Conservation (phyloP, 108 stramenopile genomes). For the Fistulifera pelliculosa region DNA sequence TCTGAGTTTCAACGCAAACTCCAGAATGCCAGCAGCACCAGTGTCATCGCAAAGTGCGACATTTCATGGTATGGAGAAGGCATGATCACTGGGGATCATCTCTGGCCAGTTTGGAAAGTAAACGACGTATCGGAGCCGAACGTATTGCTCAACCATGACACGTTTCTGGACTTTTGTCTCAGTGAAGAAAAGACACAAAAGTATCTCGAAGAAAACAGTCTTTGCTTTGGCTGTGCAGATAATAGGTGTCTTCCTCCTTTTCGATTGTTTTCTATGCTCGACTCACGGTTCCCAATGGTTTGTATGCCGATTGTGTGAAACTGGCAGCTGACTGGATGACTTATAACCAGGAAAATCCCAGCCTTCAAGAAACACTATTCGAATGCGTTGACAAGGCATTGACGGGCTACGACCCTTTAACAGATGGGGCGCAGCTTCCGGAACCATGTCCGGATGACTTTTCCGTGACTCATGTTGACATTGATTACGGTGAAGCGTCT, state of each 20-base stretch:
- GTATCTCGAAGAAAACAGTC: slow-evolving; percentile 21
- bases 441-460: slow-evolving; percentile 29
- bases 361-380: slow-evolving; percentile 8
- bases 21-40: too few relatives aligned
- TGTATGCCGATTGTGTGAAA: slow-evolving; percentile 23
- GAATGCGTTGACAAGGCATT: slow-evolving; percentile 18
- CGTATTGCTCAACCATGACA: slow-evolving; percentile 10
- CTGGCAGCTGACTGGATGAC: slow-evolving; percentile 22
- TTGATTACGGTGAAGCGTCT: slow-evolving; percentile 15
- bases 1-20: too few relatives aligned
- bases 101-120: slow-evolving; percentile 24
- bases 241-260: slow-evolving; percentile 29
- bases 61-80: slow-evolving; percentile 13
- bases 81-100: slow-evolving; percentile 4
- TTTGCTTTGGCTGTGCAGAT: slow-evolving; percentile 21
- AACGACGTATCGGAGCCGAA: slow-evolving; percentile 11
- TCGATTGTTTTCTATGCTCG: slow-evolving; percentile 35
- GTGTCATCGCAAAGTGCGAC: slow-evolving; percentile 19
- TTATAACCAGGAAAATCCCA: slow-evolving; percentile 10
- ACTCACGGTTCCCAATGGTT: slow-evolving; percentile 17
- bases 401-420: slow-evolving; percentile 2
- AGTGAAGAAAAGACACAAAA: slow-evolving; percentile 29
- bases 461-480: slow-evolving; percentile 27
- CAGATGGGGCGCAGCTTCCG: neutral
- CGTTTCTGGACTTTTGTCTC: slow-evolving; percentile 25